These are phyloP conservation scores for Rutstroemia sp. DNA, from an alignment of 2,329 filamentous ascomycete genomes.

Conservation along the genomic window DNA sequence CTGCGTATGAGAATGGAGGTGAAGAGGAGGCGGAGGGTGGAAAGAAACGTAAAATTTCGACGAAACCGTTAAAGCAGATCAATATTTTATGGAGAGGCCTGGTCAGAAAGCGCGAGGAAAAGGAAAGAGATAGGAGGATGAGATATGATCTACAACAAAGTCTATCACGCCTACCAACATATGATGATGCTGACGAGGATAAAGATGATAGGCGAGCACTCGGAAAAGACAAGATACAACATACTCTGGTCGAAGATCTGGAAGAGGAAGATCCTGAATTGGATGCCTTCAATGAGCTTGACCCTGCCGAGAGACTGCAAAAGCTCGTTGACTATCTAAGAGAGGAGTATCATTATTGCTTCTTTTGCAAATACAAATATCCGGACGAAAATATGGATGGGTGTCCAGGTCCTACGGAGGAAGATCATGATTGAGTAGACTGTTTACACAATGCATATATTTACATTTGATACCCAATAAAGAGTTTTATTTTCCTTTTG, in stretches of 20 bases:
- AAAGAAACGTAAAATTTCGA: conserved; percentile 29
- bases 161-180: conserved; percentile 54
- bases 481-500: neutral
- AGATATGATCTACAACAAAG: conserved; percentile 60
- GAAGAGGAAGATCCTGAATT: conserved; percentile 78
- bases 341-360: conserved; percentile 72
- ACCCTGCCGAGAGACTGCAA: conserved; percentile 56
- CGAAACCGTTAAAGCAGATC: conserved; percentile 55
- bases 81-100: conserved; percentile 76
- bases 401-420: conserved; percentile 81
- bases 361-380: conserved; percentile 90
- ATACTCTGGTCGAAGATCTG: conserved; percentile 57
- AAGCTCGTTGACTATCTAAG: conserved; percentile 64
- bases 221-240: conserved; percentile 46
- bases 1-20: conserved; percentile 14
- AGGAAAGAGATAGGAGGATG: conserved; percentile 59
- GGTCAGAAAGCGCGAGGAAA: conserved; percentile 60
- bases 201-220: conserved; percentile 64
- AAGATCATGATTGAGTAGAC: conserved; percentile 58
- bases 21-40: conserved; percentile 14
- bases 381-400: conserved; percentile 69
- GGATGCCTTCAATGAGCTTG: conserved; percentile 67
- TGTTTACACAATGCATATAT: conserved; percentile 1
- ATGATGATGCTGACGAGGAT: conserved; percentile 63
- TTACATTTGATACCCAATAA: conserved; percentile 22